phyloP scores from a whole-genome alignment of 768 basidiomycete genomes.

The Lentinula boryana region DNA sequence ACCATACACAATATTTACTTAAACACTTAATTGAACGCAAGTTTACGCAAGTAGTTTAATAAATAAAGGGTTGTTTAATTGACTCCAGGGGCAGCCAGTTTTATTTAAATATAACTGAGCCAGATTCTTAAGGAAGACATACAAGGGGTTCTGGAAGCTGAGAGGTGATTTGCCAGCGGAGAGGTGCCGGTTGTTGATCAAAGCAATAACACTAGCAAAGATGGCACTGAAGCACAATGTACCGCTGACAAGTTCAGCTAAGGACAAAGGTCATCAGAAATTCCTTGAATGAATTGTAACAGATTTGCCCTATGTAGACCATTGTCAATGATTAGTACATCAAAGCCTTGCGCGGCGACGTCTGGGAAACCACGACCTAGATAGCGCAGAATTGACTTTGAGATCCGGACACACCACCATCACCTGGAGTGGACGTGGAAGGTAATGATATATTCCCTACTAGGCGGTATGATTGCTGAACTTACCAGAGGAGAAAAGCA shows the following conservation, averaged over 20 bases:
- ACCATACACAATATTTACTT: too few relatives aligned
- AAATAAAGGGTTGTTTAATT: too few relatives aligned
- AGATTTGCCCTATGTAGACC: constrained; percentile 10
- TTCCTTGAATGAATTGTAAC: not conserved
- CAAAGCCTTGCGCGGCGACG: constrained; percentile 35
- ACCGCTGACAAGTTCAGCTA: constrained; percentile 24
- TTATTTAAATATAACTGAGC: too few relatives aligned
- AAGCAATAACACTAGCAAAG: constrained; percentile 37
- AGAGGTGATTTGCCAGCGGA: constrained; percentile 23
- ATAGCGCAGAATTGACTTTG: constrained; percentile 6
- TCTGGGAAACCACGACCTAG: constrained; percentile 28
- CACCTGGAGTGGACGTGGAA: constrained; percentile 23
- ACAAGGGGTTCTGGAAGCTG: constrained; percentile 33
- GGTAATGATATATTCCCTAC: too few relatives aligned
- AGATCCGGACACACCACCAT: constrained; percentile 18
- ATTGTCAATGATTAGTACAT: constrained; percentile 12
- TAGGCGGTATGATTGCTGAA: not conserved
- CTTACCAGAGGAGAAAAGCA: constrained; percentile 35
- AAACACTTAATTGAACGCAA: too few relatives aligned
- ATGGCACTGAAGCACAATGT: constrained; percentile 45
- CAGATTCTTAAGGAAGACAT: not conserved
- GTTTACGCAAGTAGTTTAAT: too few relatives aligned
- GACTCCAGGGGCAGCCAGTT: too few relatives aligned
- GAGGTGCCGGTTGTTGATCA: constrained; percentile 38
- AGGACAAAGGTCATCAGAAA: constrained; percentile 15